Percentiles rank a stretch among this genome's conserved stretches.
These are phyloP conservation scores for Epichloe sp. DNA, from an alignment of 2,329 filamentous ascomycete species.

Conservation along the genomic window DNA sequence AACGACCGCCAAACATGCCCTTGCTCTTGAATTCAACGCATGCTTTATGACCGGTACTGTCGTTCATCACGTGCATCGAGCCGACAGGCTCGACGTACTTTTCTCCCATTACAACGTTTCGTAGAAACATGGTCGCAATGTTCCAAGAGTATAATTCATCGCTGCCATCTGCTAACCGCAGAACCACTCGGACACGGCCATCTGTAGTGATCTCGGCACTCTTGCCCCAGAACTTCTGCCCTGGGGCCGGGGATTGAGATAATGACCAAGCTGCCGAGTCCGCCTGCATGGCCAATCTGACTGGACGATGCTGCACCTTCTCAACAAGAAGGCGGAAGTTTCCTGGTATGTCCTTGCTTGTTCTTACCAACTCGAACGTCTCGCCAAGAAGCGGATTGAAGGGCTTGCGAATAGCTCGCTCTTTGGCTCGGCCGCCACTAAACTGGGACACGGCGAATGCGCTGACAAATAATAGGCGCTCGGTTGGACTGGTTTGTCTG, in stretches of 20 bases:
- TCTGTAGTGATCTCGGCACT: constrained; percentile 89
- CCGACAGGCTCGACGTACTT: constrained; percentile 96
- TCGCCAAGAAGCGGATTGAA: constrained; percentile 96
- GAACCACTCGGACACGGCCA: constrained; percentile 64
- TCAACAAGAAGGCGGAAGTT: constrained; percentile 89
- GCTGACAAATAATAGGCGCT: constrained; percentile 71
- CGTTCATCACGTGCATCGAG: constrained; percentile 74
- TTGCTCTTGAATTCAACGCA: constrained; percentile 86
- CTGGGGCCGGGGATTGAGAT: constrained; percentile 73
- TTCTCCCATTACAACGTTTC: constrained; percentile 94
- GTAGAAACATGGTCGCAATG: constrained; percentile 75
- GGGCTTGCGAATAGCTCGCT: constrained; percentile 86
- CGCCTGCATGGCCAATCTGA: constrained; percentile 85
- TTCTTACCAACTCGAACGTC: constrained; percentile 82
- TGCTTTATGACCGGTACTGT: constrained; percentile 71
- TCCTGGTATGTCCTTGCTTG: constrained; percentile 56
- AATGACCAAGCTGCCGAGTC: constrained; percentile 79
- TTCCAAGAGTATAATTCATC: constrained; percentile 85
- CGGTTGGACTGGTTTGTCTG: constrained; percentile 42
- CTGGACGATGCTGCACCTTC: constrained; percentile 86
- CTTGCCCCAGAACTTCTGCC: constrained; percentile 98
- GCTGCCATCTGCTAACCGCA: constrained; percentile 50
- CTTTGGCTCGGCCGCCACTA: constrained; percentile 69
- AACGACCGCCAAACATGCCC: constrained; percentile 92
- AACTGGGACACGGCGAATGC: constrained; percentile 87